Evolutionary conservation across 208 protist genomes (phyloP), one percentile per base, ranked within the genome.

Genomic region (Crithidia fasciculata): DNA sequence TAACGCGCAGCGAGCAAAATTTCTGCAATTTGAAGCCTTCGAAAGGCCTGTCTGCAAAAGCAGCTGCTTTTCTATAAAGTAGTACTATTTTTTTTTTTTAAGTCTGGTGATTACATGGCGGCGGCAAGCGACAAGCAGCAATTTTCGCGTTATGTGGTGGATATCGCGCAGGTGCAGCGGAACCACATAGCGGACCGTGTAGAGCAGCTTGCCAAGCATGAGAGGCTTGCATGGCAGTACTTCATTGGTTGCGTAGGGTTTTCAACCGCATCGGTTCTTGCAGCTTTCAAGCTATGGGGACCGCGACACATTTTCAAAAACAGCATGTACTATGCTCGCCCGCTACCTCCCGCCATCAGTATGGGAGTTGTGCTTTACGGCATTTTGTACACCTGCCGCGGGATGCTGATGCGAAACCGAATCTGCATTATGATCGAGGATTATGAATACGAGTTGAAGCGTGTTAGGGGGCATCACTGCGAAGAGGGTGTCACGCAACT

Each of bases 361-460:
- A 95, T 95, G 89, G 90, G 93, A 43, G 65, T 95, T 61, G 84
- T 88, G 18, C 73, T 97, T 72, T 97, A 95, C 72, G 90, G 89
- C 12, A 80, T 97, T 41, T 39, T 90, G 49, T 97, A 89, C 72
- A 97, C 90, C 4, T 95, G 89, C 72, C 84, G 93, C 18, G 87
- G 87, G 16, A 95, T 95, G 90, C 76, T 95, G 9, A 97, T 97
- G 85, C 76, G 89, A 36, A 94, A 92, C 65, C 80, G 87, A 6
- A 94, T 95, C 74, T 94, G 88, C 54, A 93, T 84, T 52, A 89
- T 92, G 81, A 97, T 97, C 69, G 93, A 97, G 53, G 93, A 97
- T 73, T 97, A 95, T 60, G 93, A 97, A 53, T 97, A 97, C 64
- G 93, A 97, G 67, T 66, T 97, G 43, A 97, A 97, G 52, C 81